Evolutionary conservation across 1,284 basidiomycete genomes (phyloP).

Genomic region (Leccinum subrobustum): DNA sequence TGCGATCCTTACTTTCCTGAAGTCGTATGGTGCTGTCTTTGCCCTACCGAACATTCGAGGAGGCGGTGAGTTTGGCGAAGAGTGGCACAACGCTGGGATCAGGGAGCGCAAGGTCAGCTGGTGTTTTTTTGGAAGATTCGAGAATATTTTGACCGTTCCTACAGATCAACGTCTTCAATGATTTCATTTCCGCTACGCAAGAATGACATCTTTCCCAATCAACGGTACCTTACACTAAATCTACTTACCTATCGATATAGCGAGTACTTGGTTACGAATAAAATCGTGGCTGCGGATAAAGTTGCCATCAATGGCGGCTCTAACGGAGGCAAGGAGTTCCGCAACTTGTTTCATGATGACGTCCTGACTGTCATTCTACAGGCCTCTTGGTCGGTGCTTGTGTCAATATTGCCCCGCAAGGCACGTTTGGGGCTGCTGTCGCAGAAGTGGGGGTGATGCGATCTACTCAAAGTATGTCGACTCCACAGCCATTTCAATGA

Average conservation of each 20-base stretch:
- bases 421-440: slow-evolving; percentile 76
- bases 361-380: slow-evolving; percentile 24
- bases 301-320: slow-evolving; percentile 78
- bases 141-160: slow-evolving; percentile 1
- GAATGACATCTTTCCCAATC: slow-evolving; percentile 23
- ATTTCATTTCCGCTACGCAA: slow-evolving; percentile 79
- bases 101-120: slow-evolving; percentile 64
- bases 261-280: slow-evolving; percentile 69
- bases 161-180: slow-evolving; percentile 76
- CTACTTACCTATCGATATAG: slow-evolving; percentile 34
- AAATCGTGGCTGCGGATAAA: slow-evolving; percentile 70
- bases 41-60: slow-evolving; percentile 79
- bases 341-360: slow-evolving; percentile 2
- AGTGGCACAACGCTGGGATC: slow-evolving; percentile 76
- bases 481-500: not conserved
- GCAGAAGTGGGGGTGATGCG: slow-evolving; percentile 80
- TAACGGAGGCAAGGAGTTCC: slow-evolving; percentile 59
- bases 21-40: slow-evolving; percentile 72
- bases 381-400: slow-evolving; percentile 80
- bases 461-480: slow-evolving; percentile 67
- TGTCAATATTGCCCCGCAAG: slow-evolving; percentile 75
- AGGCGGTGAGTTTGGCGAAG: slow-evolving; percentile 84
- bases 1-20: slow-evolving; percentile 73
- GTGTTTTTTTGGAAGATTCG: slow-evolving; percentile 6
- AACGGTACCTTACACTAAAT: not conserved